Evolutionary conservation across 192 early-diverging fungal genomes (phyloP).

Genomic region (Gaertneriomyces semiglobifer): DNA sequence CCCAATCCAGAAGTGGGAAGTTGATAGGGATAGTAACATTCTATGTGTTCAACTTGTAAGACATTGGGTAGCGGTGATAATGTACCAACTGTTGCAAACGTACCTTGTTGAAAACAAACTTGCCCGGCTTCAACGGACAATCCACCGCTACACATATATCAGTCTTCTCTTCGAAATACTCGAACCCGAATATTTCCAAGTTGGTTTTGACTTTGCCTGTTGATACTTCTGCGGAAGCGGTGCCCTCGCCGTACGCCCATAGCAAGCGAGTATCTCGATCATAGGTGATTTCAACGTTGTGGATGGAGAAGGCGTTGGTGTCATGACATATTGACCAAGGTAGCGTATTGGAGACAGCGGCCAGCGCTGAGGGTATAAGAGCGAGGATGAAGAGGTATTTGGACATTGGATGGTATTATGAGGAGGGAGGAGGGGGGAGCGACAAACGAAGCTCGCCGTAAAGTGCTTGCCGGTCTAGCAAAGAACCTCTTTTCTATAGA

Average conservation of each 20-base stretch:
- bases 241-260: neutral
- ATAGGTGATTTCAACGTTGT: conserved; percentile 7
- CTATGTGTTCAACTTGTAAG: neutral
- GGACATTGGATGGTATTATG: no score
- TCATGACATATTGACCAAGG: no score
- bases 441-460: no score
- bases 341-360: no score
- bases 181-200: conserved; percentile 14
- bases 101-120: conserved; percentile 5
- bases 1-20: conserved; percentile 19
- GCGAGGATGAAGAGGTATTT: no score
- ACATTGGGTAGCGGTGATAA: neutral
- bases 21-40: conserved; percentile 14
- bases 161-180: neutral
- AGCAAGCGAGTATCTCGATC: conserved; percentile 2
- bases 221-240: neutral
- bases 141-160: conserved; percentile 8
- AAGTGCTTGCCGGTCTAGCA: no score
- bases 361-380: no score
- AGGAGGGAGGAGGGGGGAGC: no score
- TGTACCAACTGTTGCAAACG: neutral
- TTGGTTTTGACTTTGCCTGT: conserved; percentile 19
- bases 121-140: conserved; percentile 13
- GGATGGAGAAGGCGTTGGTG: conserved; percentile 1
- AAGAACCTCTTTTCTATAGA: no score